A percentile compares a stretch with the other conserved stretches of the same genome.
Evolutionary conservation across 2,329 filamentous ascomycete genomes (phyloP).

Genomic region (Ophiosphaerella korrae): DNA sequence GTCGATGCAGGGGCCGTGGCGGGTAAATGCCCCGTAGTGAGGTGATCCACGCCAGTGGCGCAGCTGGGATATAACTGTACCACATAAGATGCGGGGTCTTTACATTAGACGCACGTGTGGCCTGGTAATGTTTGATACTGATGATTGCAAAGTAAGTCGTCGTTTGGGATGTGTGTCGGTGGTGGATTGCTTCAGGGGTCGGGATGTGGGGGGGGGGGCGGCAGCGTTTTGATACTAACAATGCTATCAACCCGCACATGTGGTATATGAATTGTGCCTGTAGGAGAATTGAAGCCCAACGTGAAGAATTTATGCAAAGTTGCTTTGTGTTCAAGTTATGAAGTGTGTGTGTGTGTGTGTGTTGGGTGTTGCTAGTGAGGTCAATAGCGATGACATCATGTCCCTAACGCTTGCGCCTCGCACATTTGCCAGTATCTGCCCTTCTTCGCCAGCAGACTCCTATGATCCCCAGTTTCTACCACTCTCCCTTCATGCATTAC

Average conservation of each 20-base stretch:
- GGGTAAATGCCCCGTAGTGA: constrained; percentile 1
- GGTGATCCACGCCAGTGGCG: background rate
- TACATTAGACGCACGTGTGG: background rate
- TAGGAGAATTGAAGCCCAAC: too few species aligned
- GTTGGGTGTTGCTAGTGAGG: background rate
- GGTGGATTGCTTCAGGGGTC: background rate
- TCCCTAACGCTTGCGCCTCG: constrained; percentile 10
- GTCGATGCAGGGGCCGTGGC: background rate
- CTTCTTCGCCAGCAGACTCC: constrained; percentile 13
- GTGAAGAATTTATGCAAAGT: too few species aligned
- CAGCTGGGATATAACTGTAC: background rate
- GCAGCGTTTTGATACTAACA: background rate
- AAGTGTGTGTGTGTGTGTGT: too few species aligned
- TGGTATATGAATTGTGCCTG: background rate
- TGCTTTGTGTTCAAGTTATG: too few species aligned
- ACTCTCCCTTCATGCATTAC: constrained; percentile 48
- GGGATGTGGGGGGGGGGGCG: background rate
- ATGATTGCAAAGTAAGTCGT: background rate
- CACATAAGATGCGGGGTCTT: too few species aligned
- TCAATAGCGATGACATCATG: background rate
- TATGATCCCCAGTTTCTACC: constrained; percentile 42
- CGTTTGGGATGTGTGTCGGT: background rate
- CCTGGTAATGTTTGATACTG: background rate
- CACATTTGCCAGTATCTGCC: constrained; percentile 27
- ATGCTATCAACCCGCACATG: background rate